phyloP scores from a whole-genome alignment of 345 rosid species.

The Arabis hirsuta region DNA sequence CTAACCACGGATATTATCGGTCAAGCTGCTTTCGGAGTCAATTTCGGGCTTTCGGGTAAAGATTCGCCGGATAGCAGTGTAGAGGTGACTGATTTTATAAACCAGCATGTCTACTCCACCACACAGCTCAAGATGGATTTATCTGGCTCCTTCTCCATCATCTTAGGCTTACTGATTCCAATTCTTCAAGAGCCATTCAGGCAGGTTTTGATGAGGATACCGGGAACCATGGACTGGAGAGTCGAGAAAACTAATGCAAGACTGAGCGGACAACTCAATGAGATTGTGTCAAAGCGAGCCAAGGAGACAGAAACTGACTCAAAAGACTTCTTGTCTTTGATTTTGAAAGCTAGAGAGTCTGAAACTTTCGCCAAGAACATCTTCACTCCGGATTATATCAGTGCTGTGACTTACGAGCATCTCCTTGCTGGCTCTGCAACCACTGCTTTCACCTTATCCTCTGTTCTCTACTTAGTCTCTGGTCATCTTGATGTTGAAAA shows the following conservation, averaged over 20 bases:
- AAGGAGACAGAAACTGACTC: slow-evolving; percentile 54
- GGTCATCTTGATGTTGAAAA: slow-evolving; percentile 77
- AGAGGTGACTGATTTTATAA: slow-evolving; percentile 68
- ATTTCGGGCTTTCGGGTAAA: slow-evolving; percentile 69
- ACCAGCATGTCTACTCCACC: slow-evolving; percentile 88
- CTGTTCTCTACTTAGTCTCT: slow-evolving; percentile 67
- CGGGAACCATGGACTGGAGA: slow-evolving; percentile 87
- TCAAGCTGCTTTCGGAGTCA: slow-evolving; percentile 86
- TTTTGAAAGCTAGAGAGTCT: slow-evolving; percentile 70
- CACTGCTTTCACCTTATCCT: slow-evolving; percentile 80
- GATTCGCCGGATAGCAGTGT: slow-evolving; percentile 36
- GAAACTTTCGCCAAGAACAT: slow-evolving; percentile 53
- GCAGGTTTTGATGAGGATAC: slow-evolving; percentile 83
- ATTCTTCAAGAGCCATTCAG: slow-evolving; percentile 85
- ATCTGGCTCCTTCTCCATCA: slow-evolving; percentile 78
- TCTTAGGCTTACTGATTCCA: slow-evolving; percentile 73
- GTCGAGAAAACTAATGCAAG: slow-evolving; percentile 63
- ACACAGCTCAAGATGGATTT: slow-evolving; percentile 94
- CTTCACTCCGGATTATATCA: slow-evolving; percentile 70
- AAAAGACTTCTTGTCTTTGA: slow-evolving; percentile 77
- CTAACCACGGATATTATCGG: slow-evolving; percentile 89
- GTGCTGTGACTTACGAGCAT: slow-evolving; percentile 91
- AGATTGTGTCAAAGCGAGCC: slow-evolving; percentile 73
- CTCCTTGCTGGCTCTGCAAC: slow-evolving; percentile 95
- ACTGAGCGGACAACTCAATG: slow-evolving; percentile 63